phyloP scores from a whole-genome alignment of 73 alveolate species.

The Tetrahymena borealis region DNA sequence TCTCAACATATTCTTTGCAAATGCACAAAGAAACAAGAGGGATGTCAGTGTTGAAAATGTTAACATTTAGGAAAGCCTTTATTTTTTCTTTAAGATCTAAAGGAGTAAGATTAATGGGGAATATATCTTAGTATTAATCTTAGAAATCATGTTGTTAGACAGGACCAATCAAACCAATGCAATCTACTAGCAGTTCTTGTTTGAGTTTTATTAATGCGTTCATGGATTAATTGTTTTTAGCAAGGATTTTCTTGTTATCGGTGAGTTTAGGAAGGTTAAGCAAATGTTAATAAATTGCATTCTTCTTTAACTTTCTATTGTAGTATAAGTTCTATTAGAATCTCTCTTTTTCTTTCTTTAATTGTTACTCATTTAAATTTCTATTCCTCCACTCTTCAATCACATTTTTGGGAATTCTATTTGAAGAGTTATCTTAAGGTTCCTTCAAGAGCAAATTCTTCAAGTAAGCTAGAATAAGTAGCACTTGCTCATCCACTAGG shows the following conservation, averaged over 20 bases:
- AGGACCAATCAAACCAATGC: not conserved
- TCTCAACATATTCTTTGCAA: not conserved
- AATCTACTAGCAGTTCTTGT: not conserved
- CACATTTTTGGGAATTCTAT: not conserved
- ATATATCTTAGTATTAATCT: not conserved
- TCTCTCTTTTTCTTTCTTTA: not conserved
- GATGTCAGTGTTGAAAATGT: not conserved
- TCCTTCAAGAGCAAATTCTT: not conserved
- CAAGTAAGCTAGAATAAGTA: not conserved
- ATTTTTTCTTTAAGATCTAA: not conserved
- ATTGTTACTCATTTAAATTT: not conserved
- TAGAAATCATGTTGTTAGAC: not conserved
- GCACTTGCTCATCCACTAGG: not conserved
- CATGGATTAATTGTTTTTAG: not conserved
- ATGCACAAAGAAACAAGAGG: not conserved
- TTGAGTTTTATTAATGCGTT: not conserved
- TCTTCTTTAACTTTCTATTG: not conserved
- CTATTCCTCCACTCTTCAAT: not conserved
- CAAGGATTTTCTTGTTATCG: not conserved
- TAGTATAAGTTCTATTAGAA: not conserved
- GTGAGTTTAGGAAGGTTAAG: not conserved
- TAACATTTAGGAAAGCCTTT: not conserved
- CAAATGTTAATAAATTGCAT: not conserved
- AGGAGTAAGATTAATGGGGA: not conserved
- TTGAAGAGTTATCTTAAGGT: not conserved